A percentile compares a stretch with the other conserved stretches of the same genome.
Conservation (phyloP, 1,284 basidiomycete genomes). For the Cryptococcus deneoformans region DNA sequence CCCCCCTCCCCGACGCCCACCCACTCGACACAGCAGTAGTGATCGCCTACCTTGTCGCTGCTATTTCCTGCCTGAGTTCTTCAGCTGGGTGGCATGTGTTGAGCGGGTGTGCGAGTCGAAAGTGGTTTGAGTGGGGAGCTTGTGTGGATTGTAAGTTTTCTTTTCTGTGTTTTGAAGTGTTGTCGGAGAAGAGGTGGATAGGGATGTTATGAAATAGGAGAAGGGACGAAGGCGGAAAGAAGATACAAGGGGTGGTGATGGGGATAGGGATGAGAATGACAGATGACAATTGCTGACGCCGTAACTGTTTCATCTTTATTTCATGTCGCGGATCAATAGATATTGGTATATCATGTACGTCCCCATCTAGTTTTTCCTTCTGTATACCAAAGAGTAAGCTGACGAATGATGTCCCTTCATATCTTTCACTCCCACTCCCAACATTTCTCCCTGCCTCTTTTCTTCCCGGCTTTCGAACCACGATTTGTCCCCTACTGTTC, state of each 20-base stretch:
- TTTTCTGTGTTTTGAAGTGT: background rate
- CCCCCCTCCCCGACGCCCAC: conserved; percentile 41
- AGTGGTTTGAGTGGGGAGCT: conserved; percentile 51
- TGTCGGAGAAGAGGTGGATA: background rate
- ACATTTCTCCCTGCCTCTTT: no score
- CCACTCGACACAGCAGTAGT: conserved; percentile 47
- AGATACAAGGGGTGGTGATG: no score
- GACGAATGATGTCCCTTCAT: no score
- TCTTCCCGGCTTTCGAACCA: no score
- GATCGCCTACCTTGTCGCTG: conserved; percentile 46
- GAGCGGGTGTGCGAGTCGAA: conserved; percentile 40
- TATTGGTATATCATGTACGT: background rate
- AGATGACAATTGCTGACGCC: no score
- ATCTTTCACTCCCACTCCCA: no score
- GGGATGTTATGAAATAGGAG: no score
- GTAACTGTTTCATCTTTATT: background rate
- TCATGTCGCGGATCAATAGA: background rate
- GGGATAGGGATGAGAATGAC: no score
- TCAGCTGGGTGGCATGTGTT: conserved; percentile 49
- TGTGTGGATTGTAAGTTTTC: conserved; percentile 46
- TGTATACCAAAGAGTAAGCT: no score
- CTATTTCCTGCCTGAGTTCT: conserved; percentile 43
- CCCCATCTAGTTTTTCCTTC: no score
- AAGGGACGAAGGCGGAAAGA: no score
- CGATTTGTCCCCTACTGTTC: no score